Evolutionary conservation across 176 grass and related monocot genomes (phyloP).

Genomic region (Lolium rigidum): DNA sequence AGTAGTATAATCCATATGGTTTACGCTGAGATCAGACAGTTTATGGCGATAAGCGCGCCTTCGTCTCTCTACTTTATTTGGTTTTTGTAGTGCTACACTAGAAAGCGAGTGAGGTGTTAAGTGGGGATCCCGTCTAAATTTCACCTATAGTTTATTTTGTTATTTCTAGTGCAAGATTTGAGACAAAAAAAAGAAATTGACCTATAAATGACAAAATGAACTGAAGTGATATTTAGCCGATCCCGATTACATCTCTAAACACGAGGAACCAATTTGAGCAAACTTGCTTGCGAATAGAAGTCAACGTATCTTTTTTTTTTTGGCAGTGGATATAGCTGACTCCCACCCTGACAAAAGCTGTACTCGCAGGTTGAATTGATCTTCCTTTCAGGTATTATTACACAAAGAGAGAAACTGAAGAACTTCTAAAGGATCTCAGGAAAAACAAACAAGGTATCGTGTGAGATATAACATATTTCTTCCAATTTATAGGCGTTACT

Average conservation of each 20-base stretch:
- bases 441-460: slow-evolving; percentile 34
- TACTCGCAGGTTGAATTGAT: slow-evolving; percentile 28
- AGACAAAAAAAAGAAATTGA: no score
- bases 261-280: not conserved
- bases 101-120: no score
- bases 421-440: not conserved
- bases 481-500: not conserved
- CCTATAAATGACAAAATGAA: no score
- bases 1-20: not conserved
- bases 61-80: slow-evolving; percentile 17
- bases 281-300: not conserved
- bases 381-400: not conserved
- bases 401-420: not conserved
- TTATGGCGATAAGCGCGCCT: not conserved
- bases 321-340: not conserved
- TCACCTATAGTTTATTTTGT: no score
- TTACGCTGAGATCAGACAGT: not conserved
- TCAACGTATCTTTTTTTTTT: no score
- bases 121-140: no score
- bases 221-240: no score
- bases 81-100: not conserved
- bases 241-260: no score
- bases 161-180: no score
- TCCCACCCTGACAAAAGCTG: slow-evolving; percentile 14
- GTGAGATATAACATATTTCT: not conserved